Percentiles rank a stretch among this genome's conserved stretches.
Evolutionary conservation across 805 yeast genomes (phyloP).

Genomic region (Cyberlindnera euphorbiae): DNA sequence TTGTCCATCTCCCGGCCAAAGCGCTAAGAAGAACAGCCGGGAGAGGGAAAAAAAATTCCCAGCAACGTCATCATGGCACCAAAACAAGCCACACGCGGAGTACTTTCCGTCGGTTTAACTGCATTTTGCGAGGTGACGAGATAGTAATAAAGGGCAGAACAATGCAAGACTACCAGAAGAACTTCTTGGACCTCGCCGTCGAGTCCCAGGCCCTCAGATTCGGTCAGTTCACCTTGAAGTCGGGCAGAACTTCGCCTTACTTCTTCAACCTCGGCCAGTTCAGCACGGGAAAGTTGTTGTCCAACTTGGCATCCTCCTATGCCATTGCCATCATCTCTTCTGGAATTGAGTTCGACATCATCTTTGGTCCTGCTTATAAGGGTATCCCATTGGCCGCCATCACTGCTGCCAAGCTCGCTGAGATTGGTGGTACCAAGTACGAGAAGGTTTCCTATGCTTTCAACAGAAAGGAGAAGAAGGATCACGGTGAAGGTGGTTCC

Average conservation of each 20-base stretch:
- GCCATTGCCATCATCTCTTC: constrained; percentile 83
- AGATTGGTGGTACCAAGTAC: constrained; percentile 77
- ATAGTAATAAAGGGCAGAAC: background rate
- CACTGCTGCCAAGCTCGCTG: constrained; percentile 88
- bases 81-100: no score
- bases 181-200: constrained; percentile 77
- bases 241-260: constrained; percentile 93
- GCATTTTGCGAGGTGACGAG: no score
- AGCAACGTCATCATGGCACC: no score
- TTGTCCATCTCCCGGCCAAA: no score
- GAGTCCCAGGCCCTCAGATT: constrained; percentile 79
- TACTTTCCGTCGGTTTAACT: no score
- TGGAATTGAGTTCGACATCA: constrained; percentile 79
- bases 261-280: constrained; percentile 93
- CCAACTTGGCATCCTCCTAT: constrained; percentile 81
- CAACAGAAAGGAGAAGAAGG: constrained; percentile 94
- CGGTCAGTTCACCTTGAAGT: constrained; percentile 84
- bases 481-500: constrained; percentile 97
- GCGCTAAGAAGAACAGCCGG: no score
- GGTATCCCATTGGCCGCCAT: constrained; percentile 95
- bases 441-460: constrained; percentile 80
- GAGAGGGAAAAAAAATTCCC: no score
- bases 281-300: constrained; percentile 71
- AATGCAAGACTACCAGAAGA: constrained; percentile 47
- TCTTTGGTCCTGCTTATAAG: constrained; percentile 97